A percentile compares a stretch with the other conserved stretches of the same genome.
These are phyloP conservation scores for Xanthoconium stramineum DNA, from an alignment of 768 basidiomycete genomes.

Conservation along the genomic window DNA sequence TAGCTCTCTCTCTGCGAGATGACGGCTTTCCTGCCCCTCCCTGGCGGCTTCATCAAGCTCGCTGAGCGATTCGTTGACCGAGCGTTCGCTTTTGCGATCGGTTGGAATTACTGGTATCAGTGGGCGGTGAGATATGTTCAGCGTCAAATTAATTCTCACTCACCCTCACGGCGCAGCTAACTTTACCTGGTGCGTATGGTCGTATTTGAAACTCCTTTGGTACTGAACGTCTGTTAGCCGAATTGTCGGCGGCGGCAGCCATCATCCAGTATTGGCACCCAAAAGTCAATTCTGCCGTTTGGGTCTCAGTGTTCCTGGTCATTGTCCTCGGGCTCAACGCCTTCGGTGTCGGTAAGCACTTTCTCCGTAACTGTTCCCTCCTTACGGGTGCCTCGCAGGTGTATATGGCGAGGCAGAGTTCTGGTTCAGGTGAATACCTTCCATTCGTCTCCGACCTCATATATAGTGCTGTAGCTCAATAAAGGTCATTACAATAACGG, in stretches of 20 bases:
- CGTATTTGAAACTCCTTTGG: neutral
- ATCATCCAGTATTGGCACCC: neutral
- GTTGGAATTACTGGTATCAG: conserved; percentile 5
- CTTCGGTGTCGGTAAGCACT: neutral
- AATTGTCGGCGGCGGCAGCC: neutral
- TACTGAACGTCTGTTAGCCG: neutral
- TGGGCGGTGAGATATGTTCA: neutral
- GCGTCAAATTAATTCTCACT: neutral
- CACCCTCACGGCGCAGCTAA: neutral
- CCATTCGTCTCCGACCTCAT: neutral
- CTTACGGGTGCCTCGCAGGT: neutral
- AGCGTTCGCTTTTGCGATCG: conserved; percentile 1
- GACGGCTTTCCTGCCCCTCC: neutral
- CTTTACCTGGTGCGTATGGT: neutral
- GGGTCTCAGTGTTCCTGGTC: neutral
- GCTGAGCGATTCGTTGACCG: conserved; percentile 4
- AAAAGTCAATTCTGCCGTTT: neutral
- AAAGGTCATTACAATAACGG: neutral
- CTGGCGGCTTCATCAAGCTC: conserved; percentile 3
- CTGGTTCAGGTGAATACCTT: conserved; percentile 1
- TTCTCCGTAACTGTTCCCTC: neutral
- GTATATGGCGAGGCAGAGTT: conserved; percentile 6
- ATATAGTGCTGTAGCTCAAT: neutral
- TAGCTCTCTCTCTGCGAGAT: conserved; percentile 4
- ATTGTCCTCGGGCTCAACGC: conserved; percentile 1